Evolutionary conservation across 768 basidiomycete genomes (phyloP).

Genomic region (Boletus reticulatus): DNA sequence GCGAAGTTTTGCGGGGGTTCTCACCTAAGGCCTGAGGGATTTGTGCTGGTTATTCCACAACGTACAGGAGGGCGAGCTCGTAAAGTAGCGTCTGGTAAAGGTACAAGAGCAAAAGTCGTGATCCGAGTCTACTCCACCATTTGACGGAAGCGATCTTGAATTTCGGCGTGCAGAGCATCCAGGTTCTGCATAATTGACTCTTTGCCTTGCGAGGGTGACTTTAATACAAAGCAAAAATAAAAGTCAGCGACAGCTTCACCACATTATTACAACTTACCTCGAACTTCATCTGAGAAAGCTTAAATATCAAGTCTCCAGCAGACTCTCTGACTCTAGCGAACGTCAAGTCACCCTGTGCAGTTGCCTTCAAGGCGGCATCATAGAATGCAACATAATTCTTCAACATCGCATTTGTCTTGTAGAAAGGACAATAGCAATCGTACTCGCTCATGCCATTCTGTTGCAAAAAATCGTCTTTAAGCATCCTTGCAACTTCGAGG

Average conservation of each 20-base stretch:
- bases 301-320: slow-evolving; percentile 86
- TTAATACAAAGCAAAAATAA: slow-evolving; percentile 8
- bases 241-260: slow-evolving; percentile 8
- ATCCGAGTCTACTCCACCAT: slow-evolving; percentile 59
- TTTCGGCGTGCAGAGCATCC: slow-evolving; percentile 79
- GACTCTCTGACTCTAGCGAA: slow-evolving; percentile 87
- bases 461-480: slow-evolving; percentile 96
- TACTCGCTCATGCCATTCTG: slow-evolving; percentile 99
- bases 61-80: neutral
- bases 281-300: slow-evolving; percentile 99
- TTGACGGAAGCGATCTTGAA: slow-evolving; percentile 90
- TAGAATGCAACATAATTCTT: slow-evolving; percentile 94
- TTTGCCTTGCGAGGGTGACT: slow-evolving; percentile 92
- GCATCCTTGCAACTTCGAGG: slow-evolving; percentile 93
- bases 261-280: slow-evolving; percentile 55
- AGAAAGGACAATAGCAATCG: slow-evolving; percentile 97
- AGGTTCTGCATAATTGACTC: slow-evolving; percentile 79
- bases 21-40: neutral
- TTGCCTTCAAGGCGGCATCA: slow-evolving; percentile 83
- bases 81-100: slow-evolving; percentile 18
- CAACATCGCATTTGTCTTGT: slow-evolving; percentile 97
- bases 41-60: neutral
- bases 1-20: neutral
- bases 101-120: slow-evolving; percentile 15
- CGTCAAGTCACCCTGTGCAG: slow-evolving; percentile 78